phyloP scores from a whole-genome alignment of 352 stramenopile genomes.

The Globisporangium nunn region DNA sequence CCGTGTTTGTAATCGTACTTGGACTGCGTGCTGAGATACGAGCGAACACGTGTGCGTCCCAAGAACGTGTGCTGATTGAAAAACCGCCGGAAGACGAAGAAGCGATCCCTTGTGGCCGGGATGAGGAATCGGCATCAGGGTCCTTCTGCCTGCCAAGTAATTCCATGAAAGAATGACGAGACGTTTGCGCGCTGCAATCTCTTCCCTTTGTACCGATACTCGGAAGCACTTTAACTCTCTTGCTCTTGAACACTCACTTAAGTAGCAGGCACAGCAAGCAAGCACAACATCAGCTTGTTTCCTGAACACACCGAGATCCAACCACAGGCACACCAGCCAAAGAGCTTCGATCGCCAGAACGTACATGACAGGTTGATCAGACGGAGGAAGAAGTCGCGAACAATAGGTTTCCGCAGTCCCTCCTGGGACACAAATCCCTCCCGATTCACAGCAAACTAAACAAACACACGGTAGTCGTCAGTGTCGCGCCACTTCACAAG shows the following conservation, averaged over 20 bases:
- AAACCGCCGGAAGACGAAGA: neutral
- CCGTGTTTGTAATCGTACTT: neutral
- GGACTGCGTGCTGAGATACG: neutral
- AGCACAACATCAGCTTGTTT: neutral
- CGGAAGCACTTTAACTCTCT: slow-evolving; percentile 5
- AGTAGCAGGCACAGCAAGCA: neutral
- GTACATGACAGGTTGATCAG: slow-evolving; percentile 57
- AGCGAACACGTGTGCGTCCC: neutral
- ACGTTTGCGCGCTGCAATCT: neutral
- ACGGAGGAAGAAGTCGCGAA: slow-evolving; percentile 55
- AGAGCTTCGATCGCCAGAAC: neutral
- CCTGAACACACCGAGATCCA: too few relatives aligned
- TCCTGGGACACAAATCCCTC: slow-evolving; percentile 28
- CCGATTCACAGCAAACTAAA: slow-evolving; percentile 49
- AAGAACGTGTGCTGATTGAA: neutral
- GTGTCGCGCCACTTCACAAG: neutral
- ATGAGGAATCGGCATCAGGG: neutral
- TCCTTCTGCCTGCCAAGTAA: neutral
- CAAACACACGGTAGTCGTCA: neutral
- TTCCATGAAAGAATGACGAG: neutral
- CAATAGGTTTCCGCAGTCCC: slow-evolving; percentile 23
- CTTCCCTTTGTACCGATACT: neutral
- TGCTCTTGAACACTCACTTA: slow-evolving; percentile 10
- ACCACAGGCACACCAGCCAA: too few relatives aligned
- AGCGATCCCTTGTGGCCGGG: neutral